Percentiles rank a stretch among this genome's conserved stretches.
Conservation (phyloP, 169 alveolate genomes). For the Toxoplasma gondii region DNA sequence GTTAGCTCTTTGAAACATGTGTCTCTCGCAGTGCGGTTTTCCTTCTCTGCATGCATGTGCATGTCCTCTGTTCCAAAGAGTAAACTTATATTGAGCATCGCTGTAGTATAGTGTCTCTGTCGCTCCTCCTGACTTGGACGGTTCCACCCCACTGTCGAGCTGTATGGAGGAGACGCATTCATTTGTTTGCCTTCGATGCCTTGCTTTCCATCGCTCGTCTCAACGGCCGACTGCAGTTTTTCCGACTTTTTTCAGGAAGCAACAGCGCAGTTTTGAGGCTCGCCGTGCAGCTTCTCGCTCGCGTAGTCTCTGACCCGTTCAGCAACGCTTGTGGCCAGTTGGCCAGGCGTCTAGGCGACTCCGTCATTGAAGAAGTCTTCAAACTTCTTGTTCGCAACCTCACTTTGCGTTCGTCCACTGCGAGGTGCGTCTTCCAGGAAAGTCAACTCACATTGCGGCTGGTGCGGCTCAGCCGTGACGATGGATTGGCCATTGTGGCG, state of each 20-base stretch:
- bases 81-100: neutral
- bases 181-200: too few species aligned
- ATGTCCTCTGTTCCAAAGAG: too few species aligned
- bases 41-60: too few species aligned
- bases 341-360: neutral
- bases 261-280: neutral
- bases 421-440: neutral
- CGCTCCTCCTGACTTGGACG: neutral
- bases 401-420: neutral
- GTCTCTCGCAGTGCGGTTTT: too few species aligned
- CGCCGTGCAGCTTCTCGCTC: conserved; percentile 13
- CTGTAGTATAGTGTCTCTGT: neutral
- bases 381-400: neutral
- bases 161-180: too few species aligned
- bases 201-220: too few species aligned
- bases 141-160: too few species aligned
- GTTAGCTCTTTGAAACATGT: neutral
- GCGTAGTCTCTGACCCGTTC: neutral
- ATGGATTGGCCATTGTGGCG: too few species aligned
- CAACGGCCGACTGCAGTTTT: too few species aligned
- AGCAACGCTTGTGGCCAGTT: neutral
- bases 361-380: neutral
- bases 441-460: too few species aligned
- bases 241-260: neutral
- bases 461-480: neutral